Conservation (phyloP, 192 early-diverging fungal genomes). For the Umbelopsis ramanniana region DNA sequence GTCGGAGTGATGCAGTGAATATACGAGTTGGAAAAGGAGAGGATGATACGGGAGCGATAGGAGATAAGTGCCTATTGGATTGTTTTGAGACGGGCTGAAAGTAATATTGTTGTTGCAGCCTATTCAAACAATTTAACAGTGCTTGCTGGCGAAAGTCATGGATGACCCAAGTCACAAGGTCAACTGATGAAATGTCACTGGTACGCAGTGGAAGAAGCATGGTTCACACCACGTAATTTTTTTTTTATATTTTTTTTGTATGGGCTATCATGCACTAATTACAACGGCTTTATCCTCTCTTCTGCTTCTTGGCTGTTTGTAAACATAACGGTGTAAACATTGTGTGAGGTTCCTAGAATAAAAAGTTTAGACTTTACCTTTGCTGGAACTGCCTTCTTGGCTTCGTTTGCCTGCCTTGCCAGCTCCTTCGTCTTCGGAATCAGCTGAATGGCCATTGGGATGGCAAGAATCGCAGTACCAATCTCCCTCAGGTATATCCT, state of each 20-base stretch:
- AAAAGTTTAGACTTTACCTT: not conserved
- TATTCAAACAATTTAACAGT: not conserved
- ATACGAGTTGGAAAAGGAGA: slow-evolving; percentile 9
- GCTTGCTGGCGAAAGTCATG: not conserved
- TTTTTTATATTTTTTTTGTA: not conserved
- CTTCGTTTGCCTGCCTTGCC: not conserved
- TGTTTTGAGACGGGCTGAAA: not conserved
- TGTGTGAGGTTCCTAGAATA: not conserved
- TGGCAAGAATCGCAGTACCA: slow-evolving; percentile 59
- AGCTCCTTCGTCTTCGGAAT: slow-evolving; percentile 17
- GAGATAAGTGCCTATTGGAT: too few relatives aligned
- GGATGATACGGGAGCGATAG: not conserved
- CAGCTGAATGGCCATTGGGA: slow-evolving; percentile 21
- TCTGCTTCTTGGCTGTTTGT: slow-evolving; percentile 2
- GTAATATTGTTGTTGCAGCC: not conserved
- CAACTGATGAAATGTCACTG: slow-evolving; percentile 18
- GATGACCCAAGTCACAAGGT: slow-evolving; percentile 9
- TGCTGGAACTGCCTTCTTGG: not conserved
- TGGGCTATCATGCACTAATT: not conserved
- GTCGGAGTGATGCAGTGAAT: not conserved
- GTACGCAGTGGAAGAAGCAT: not conserved
- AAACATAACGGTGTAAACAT: not conserved
- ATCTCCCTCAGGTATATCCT: slow-evolving; percentile 53
- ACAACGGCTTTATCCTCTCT: not conserved
- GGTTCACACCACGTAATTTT: not conserved